phyloP scores from a whole-genome alignment of 1,284 basidiomycete species.

The Fomitopsis betulina region DNA sequence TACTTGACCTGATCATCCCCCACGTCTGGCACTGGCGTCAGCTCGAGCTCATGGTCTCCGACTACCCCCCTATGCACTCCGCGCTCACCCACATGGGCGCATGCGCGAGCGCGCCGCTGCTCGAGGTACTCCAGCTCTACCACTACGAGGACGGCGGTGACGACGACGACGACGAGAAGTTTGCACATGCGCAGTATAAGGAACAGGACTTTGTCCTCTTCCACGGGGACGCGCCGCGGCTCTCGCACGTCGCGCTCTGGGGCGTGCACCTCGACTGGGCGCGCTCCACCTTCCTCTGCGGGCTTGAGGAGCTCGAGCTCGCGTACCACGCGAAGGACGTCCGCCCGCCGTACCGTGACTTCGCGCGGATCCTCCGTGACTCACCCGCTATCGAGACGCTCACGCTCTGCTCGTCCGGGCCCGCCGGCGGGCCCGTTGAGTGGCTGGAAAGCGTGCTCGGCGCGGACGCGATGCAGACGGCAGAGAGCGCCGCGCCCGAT shows the following conservation, averaged over 20 bases:
- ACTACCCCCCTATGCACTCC: constrained; percentile 46
- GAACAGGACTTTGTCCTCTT: constrained; percentile 35
- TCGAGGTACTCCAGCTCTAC: constrained; percentile 57
- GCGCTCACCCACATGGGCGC: constrained; percentile 43
- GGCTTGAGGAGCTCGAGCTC: constrained; percentile 48
- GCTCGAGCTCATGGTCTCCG: constrained; percentile 51
- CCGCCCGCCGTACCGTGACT: constrained; percentile 45
- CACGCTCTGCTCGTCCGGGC: constrained; percentile 51
- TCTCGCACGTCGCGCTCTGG: constrained; percentile 55
- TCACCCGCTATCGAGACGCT: constrained; percentile 45
- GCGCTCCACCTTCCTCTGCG: constrained; percentile 41
- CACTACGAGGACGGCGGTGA: constrained; percentile 52
- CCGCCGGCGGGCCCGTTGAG: constrained; percentile 30
- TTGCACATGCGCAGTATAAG: constrained; percentile 42
- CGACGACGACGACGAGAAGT: constrained; percentile 39
- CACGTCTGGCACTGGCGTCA: constrained; percentile 48
- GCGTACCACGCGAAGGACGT: constrained; percentile 54
- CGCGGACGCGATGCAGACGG: constrained; percentile 12
- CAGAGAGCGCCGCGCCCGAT: not conserved
- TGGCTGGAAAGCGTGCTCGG: constrained; percentile 30
- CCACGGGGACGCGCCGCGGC: constrained; percentile 39
- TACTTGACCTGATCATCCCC: constrained; percentile 44
- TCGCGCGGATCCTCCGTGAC: constrained; percentile 44
- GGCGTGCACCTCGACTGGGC: constrained; percentile 61
- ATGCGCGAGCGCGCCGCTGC: constrained; percentile 45